Evolutionary conservation across 352 stramenopile genomes (phyloP), one percentile per base, ranked within the genome.

Genomic region (Blastocystis sp.): DNA sequence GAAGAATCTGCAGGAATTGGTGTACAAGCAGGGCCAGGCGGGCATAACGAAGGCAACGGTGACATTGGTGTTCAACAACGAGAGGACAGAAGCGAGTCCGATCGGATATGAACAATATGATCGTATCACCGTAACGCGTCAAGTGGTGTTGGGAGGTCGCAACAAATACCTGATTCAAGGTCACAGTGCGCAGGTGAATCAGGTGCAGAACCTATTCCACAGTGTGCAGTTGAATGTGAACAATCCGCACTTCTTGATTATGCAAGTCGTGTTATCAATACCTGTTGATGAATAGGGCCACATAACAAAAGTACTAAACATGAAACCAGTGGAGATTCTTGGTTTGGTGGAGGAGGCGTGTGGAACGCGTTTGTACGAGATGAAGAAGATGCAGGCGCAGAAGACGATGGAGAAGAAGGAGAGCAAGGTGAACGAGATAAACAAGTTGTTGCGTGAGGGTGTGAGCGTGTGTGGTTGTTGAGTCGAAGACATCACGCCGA

Each of bases 121-220:
- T 78, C 93, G 98, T 92, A 98, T 99, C 81, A 98, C 96, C 2
- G 95, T 99, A n/a, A 98, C 96, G 54, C 92, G 97, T 2, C 91
- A 92, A 87, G 90, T 90, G 24, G 94, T 99, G 7, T 97, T 99
- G 45, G 97, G 97, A 40, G 97, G 97, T 11, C 96, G 97, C 87
- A 98, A 98, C 91, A 99, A 99, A 90, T 99, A 99, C 92, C 91
- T 99, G 63, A 98, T 99, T 91, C 99, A 99, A 90, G 97, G 97
- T 66, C 93, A 97, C 89, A 97, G 94, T 60, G 95, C 95, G 54
- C 96, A 98, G 90, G 96, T 97, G 59, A 96, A 93, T 59, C 95
- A 99, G 90, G 97, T 99, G 76, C 95, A 98, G 89, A 99, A 99
- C 91, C 92, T 99, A 3, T 99, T 99, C 91, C 97, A 99, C 92